Evolutionary conservation across 2,329 filamentous ascomycete genomes (phyloP).

Genomic region (Ramichloridium luteum): DNA sequence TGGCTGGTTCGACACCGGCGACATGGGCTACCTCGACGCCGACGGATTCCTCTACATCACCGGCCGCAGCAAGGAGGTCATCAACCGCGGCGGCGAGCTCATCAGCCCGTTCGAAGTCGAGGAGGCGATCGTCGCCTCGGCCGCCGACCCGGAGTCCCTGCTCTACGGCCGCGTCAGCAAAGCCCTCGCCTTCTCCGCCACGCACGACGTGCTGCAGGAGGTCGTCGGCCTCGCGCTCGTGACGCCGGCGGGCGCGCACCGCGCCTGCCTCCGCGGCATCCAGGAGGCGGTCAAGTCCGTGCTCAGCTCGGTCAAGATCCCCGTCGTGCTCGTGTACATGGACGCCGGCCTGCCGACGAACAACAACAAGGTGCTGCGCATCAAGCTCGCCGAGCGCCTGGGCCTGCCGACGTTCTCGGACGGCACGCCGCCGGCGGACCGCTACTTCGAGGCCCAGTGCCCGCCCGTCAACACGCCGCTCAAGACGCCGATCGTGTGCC

Average conservation of each 20-base stretch:
- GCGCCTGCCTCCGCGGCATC: conserved; percentile 38
- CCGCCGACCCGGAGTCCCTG: conserved; percentile 30
- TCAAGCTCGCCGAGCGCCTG: conserved; percentile 40
- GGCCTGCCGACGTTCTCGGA: conserved; percentile 35
- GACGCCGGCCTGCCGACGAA: conserved; percentile 43
- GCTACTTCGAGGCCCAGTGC: conserved; percentile 41
- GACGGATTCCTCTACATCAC: conserved; percentile 44
- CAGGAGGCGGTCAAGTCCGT: conserved; percentile 37
- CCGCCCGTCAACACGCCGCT: conserved; percentile 38
- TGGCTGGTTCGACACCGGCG: conserved; percentile 46
- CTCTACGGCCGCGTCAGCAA: conserved; percentile 38
- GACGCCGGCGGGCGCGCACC: conserved; percentile 31
- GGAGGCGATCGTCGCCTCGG: conserved; percentile 40
- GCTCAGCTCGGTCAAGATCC: conserved; percentile 43
- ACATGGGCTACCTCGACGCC: conserved; percentile 40
- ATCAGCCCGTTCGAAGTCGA: conserved; percentile 50
- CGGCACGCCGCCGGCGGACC: conserved; percentile 30
- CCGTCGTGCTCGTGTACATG: conserved; percentile 43
- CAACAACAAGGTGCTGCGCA: conserved; percentile 47
- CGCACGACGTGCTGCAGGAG: conserved; percentile 44
- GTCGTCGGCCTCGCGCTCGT: conserved; percentile 44
- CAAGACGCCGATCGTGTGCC: conserved; percentile 28
- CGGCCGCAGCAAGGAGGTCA: conserved; percentile 44
- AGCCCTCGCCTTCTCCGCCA: conserved; percentile 42
- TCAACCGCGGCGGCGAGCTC: conserved; percentile 47